A percentile compares a stretch with the other conserved stretches of the same genome.
phyloP scores from a whole-genome alignment of 345 rosid genomes.

The Eucalyptus erythrocorys region DNA sequence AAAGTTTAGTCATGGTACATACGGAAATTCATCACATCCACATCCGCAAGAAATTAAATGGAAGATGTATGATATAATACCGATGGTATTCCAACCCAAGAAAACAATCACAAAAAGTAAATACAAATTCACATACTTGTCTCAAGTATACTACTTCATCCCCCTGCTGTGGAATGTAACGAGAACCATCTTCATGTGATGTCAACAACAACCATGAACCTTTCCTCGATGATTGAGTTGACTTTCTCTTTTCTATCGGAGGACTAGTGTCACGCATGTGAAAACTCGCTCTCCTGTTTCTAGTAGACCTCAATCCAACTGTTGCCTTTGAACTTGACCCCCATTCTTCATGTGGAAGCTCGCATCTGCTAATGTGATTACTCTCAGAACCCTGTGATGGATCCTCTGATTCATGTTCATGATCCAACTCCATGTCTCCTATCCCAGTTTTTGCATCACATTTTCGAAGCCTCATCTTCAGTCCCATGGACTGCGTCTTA shows the following conservation, averaged over 20 bases:
- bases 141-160: slow-evolving; percentile 83
- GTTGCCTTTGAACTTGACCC: slow-evolving; percentile 56
- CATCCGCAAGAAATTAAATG: background rate
- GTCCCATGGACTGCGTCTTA: slow-evolving; percentile 17
- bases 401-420: slow-evolving; percentile 21
- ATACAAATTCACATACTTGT: slow-evolving; percentile 42
- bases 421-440: slow-evolving; percentile 11
- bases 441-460: slow-evolving; percentile 8
- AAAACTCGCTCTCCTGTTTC: slow-evolving; percentile 70
- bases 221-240: slow-evolving; percentile 37
- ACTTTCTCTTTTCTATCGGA: slow-evolving; percentile 37
- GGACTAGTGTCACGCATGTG: slow-evolving; percentile 47
- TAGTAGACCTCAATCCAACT: slow-evolving; percentile 65
- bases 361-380: slow-evolving; percentile 9
- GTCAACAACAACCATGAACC: slow-evolving; percentile 81
- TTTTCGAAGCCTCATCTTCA: slow-evolving; percentile 3
- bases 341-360: slow-evolving; percentile 45
- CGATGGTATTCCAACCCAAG: background rate
- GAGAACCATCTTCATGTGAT: slow-evolving; percentile 77
- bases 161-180: slow-evolving; percentile 87
- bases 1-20: background rate
- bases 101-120: background rate
- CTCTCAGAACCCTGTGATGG: background rate
- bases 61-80: background rate
- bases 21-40: background rate